Evolutionary conservation across 768 basidiomycete genomes (phyloP).

Genomic region (Trametes cubensis): DNA sequence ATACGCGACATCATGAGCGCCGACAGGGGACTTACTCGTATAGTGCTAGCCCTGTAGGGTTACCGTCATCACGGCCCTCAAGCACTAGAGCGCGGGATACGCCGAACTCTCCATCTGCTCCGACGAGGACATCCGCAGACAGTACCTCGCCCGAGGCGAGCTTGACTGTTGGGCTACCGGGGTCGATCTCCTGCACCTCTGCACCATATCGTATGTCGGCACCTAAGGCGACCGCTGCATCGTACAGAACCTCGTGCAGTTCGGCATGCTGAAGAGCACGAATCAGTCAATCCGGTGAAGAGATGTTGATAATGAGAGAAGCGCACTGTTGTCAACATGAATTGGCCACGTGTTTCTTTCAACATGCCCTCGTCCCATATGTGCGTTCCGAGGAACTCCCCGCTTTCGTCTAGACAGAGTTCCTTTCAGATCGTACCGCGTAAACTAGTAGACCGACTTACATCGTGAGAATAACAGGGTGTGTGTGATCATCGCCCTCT

Average conservation of each 20-base stretch:
- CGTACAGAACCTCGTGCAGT: constrained; percentile 35
- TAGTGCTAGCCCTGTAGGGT: constrained; percentile 26
- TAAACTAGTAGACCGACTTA: constrained; percentile 13
- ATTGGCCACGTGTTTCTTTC: constrained; percentile 34
- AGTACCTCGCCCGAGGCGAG: constrained; percentile 34
- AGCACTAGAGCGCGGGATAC: constrained; percentile 24
- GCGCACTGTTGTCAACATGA: constrained; percentile 34
- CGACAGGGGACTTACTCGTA: constrained; percentile 28
- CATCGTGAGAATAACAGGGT: constrained; percentile 30
- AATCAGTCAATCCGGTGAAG: not conserved
- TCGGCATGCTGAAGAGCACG: constrained; percentile 33
- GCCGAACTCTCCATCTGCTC: constrained; percentile 38
- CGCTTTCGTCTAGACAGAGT: constrained; percentile 26
- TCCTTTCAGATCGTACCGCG: not conserved
- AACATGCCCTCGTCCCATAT: constrained; percentile 33
- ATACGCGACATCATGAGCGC: too few species aligned
- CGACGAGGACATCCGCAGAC: constrained; percentile 37
- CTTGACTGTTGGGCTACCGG: constrained; percentile 26
- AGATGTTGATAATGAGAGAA: not conserved
- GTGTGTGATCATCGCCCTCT: constrained; percentile 26
- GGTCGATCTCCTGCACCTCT: constrained; percentile 31
- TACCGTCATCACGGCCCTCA: constrained; percentile 17
- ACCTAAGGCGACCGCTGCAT: constrained; percentile 33
- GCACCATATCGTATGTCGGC: constrained; percentile 30
- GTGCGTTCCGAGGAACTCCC: constrained; percentile 33